Percentiles rank a stretch among this genome's conserved stretches.
phyloP scores from a whole-genome alignment of 208 protist genomes.

The Borovskyia barvae region DNA sequence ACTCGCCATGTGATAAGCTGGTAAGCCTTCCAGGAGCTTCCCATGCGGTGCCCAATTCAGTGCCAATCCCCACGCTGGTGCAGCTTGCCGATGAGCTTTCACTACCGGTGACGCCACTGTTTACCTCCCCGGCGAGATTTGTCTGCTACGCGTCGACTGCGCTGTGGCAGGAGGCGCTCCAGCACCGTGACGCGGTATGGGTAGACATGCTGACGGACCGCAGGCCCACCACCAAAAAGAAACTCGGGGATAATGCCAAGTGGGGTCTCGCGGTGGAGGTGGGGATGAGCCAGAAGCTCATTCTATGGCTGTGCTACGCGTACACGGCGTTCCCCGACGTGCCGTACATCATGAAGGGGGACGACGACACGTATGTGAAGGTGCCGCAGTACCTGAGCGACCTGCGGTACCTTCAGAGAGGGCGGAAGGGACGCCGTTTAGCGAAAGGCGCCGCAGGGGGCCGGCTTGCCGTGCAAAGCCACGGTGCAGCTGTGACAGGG shows the following conservation, averaged over 20 bases:
- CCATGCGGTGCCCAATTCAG: background rate
- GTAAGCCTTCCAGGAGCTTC: background rate
- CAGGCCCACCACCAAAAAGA: conserved; percentile 10
- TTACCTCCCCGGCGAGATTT: conserved; percentile 12
- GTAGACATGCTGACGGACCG: conserved; percentile 27
- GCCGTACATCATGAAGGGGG: conserved; percentile 27
- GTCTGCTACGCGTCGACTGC: conserved; percentile 20
- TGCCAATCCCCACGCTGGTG: background rate
- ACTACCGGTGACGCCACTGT: conserved; percentile 1
- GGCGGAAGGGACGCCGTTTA: background rate
- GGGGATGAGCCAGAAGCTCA: conserved; percentile 38
- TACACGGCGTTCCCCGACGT: conserved; percentile 19
- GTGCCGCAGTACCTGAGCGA: conserved; percentile 37
- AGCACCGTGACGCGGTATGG: conserved; percentile 16
- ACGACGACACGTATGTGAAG: conserved; percentile 37
- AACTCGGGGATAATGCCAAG: conserved; percentile 7
- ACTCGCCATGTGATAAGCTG: conserved; percentile 1
- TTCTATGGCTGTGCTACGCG: conserved; percentile 29
- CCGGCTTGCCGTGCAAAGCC: background rate
- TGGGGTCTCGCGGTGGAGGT: conserved; percentile 34
- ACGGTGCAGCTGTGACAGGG: too few species aligned
- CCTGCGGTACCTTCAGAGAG: conserved; percentile 8
- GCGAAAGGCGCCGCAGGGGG: background rate
- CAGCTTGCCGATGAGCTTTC: background rate
- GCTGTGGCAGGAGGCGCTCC: conserved; percentile 21